Evolutionary conservation across 78 protist genomes (phyloP).

Genomic region (Dictyostelium purpureum): DNA sequence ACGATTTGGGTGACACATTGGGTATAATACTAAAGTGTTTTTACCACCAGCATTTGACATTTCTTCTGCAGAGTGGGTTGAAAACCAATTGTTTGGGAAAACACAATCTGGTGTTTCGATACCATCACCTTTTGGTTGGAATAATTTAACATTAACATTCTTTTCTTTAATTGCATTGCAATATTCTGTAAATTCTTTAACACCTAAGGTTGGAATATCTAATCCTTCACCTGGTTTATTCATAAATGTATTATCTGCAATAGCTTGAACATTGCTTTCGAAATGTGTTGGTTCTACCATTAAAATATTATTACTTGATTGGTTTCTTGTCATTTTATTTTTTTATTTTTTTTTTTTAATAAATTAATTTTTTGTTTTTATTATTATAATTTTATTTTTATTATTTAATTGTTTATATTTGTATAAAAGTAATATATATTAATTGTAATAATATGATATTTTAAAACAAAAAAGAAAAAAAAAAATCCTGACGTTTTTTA

Average conservation of each 20-base stretch:
- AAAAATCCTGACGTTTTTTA: not conserved
- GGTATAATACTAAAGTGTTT: constrained; percentile 31
- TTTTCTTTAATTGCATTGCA: constrained; percentile 1
- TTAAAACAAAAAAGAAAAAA: not conserved
- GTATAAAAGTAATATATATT: not conserved
- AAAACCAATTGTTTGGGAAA: constrained; percentile 81
- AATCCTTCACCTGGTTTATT: constrained; percentile 37
- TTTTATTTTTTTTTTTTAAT: not conserved
- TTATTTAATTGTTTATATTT: too few species aligned
- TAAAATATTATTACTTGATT: constrained; percentile 57
- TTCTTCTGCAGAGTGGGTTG: constrained; percentile 42
- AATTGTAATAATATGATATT: not conserved
- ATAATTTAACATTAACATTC: constrained; percentile 27
- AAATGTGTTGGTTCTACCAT: constrained; percentile 68
- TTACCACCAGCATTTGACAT: not conserved
- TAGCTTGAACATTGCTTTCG: constrained; percentile 61
- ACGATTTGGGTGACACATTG: constrained; percentile 72
- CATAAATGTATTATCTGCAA: constrained; percentile 60
- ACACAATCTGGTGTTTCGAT: constrained; percentile 76
- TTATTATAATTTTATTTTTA: too few species aligned
- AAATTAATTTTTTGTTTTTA: not conserved
- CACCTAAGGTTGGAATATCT: constrained; percentile 19
- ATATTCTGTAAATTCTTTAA: constrained; percentile 14
- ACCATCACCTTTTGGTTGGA: constrained; percentile 42
- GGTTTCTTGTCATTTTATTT: constrained; percentile 1